A percentile compares a stretch with the other conserved stretches of the same genome.
Conservation (phyloP, 1,139 yeast genomes). For the Pneumocystis murina region DNA sequence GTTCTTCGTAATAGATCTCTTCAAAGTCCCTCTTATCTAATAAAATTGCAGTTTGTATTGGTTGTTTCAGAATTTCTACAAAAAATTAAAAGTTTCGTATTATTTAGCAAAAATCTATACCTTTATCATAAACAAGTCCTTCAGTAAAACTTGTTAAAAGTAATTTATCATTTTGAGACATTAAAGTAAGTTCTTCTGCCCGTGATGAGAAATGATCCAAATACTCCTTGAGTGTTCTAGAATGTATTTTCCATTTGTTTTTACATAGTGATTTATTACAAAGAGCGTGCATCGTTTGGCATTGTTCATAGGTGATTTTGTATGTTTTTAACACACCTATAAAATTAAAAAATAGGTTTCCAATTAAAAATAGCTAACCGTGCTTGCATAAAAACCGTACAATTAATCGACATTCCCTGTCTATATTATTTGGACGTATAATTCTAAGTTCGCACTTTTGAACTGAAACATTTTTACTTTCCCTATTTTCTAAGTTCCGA, state of each 20-base stretch:
- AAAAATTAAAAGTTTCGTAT: background rate
- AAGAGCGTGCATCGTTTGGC: conserved; percentile 16
- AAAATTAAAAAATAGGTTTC: background rate
- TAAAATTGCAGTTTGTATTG: conserved; percentile 20
- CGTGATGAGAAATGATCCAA: conserved; percentile 20
- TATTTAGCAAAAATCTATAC: background rate
- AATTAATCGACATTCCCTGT: conserved; percentile 11
- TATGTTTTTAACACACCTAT: conserved; percentile 19
- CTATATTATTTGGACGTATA: conserved; percentile 7
- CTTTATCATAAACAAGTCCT: conserved; percentile 12
- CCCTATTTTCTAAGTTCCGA: conserved; percentile 9
- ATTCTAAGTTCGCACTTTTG: conserved; percentile 14
- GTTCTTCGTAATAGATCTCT: conserved; percentile 15
- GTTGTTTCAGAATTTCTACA: conserved; percentile 21
- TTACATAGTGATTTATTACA: conserved; percentile 15
- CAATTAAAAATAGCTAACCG: conserved; percentile 6
- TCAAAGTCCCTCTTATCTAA: conserved; percentile 18
- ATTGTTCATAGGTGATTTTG: conserved; percentile 18
- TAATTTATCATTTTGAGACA: conserved; percentile 13
- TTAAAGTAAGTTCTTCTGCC: conserved; percentile 22
- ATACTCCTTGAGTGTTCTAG: conserved; percentile 17
- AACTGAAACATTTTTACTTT: conserved; percentile 13
- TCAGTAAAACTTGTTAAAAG: conserved; percentile 20
- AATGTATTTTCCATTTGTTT: conserved; percentile 18
- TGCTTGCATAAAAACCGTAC: conserved; percentile 11